phyloP scores from a whole-genome alignment of 257 asterid genomes.

The Parsonsia alboflavescens region DNA sequence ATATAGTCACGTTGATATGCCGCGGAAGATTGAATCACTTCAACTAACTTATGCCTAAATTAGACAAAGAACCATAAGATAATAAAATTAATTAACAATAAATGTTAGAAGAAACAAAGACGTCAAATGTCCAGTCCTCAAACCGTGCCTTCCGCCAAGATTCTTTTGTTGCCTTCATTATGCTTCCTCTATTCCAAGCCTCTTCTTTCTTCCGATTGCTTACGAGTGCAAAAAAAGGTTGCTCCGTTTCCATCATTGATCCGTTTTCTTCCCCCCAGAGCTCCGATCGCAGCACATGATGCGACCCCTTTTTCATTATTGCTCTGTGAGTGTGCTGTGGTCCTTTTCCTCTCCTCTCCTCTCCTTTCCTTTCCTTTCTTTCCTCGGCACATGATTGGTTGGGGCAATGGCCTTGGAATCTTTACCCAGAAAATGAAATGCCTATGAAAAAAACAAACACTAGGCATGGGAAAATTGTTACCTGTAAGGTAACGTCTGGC shows the following conservation, averaged over 20 bases:
- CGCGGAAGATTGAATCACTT: not conserved
- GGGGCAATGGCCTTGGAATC: not conserved
- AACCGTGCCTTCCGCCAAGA: not conserved
- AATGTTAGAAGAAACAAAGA: conserved; percentile 2
- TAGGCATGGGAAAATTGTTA: not conserved
- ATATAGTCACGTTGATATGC: not conserved
- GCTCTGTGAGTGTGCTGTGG: not conserved
- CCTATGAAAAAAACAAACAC: not conserved
- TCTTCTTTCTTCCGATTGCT: not conserved
- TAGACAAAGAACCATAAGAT: no score
- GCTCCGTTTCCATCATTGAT: not conserved
- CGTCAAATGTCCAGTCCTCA: not conserved
- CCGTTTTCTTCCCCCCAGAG: not conserved
- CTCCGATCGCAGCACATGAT: conserved; percentile 4
- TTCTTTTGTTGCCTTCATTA: not conserved
- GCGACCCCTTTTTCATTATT: not conserved
- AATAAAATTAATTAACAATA: not conserved
- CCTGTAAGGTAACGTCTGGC: not conserved
- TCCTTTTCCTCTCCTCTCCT: no score
- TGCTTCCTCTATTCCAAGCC: not conserved
- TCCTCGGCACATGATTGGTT: not conserved
- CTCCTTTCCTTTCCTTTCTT: no score
- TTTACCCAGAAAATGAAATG: not conserved
- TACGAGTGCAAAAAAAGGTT: conserved; percentile 1
- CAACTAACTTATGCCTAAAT: not conserved